Percentiles rank a stretch among this genome's conserved stretches.
Evolutionary conservation across 2,329 filamentous ascomycete species (phyloP).

Genomic region (Teratosphaeria destructans): DNA sequence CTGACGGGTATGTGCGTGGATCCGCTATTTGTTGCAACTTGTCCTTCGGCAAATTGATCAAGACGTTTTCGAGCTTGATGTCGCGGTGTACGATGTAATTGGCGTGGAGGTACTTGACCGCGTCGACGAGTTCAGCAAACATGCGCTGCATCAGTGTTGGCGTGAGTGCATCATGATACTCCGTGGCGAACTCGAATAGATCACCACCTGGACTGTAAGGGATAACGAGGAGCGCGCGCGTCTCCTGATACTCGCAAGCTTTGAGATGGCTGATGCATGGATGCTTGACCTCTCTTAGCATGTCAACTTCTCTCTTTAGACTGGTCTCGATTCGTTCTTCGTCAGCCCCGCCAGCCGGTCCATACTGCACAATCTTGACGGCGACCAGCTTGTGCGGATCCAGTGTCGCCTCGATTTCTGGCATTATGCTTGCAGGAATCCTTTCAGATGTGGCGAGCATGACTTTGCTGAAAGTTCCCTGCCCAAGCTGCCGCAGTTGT

Average conservation of each 20-base stretch:
- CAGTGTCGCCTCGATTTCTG: conserved; percentile 38
- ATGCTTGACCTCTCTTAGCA: conserved; percentile 78
- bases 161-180: conserved; percentile 56
- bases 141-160: conserved; percentile 67
- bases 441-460: conserved; percentile 78
- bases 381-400: conserved; percentile 78
- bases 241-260: conserved; percentile 78
- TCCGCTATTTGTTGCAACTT: conserved; percentile 54
- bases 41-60: conserved; percentile 66
- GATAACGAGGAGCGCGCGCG: conserved; percentile 72
- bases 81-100: conserved; percentile 88
- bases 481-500: conserved; percentile 68
- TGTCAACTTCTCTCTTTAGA: conserved; percentile 87
- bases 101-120: conserved; percentile 75
- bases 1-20: conserved; percentile 67
- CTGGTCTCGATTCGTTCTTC: conserved; percentile 90
- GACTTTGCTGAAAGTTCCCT: conserved; percentile 92
- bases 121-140: conserved; percentile 79
- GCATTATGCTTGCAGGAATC: conserved; percentile 26
- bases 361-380: conserved; percentile 91
- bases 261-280: conserved; percentile 85
- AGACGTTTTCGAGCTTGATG: conserved; percentile 95
- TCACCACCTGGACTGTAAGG: conserved; percentile 92
- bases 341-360: conserved; percentile 83
- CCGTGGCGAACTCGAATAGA: conserved; percentile 81